Conservation (phyloP, 192 early-diverging fungal genomes). For the Coemansia erecta region DNA sequence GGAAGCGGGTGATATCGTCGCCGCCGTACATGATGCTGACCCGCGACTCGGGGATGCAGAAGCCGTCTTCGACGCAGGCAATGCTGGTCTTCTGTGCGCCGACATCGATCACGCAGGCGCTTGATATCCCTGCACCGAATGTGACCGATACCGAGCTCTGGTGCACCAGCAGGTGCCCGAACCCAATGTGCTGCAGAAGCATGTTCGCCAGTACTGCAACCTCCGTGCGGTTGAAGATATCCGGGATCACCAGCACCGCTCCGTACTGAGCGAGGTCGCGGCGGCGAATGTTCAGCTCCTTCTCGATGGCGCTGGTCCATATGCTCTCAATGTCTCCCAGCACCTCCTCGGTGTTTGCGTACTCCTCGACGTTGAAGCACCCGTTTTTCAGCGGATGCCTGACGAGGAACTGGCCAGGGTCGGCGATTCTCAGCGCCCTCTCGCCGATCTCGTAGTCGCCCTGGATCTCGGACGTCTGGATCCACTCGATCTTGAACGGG, state of each 20-base stretch:
- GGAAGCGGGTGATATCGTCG: conserved; percentile 83
- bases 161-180: conserved; percentile 70
- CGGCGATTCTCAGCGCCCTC: conserved; percentile 27
- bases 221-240: conserved; percentile 64
- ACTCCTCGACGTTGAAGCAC: conserved; percentile 73
- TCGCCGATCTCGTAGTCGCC: conserved; percentile 52
- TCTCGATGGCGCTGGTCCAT: conserved; percentile 69
- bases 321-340: conserved; percentile 77
- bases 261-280: conserved; percentile 61
- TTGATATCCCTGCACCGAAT: conserved; percentile 83
- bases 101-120: conserved; percentile 87
- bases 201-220: conserved; percentile 64
- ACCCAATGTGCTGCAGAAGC: conserved; percentile 74
- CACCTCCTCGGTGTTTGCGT: conserved; percentile 61
- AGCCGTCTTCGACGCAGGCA: conserved; percentile 82
- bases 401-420: conserved; percentile 36
- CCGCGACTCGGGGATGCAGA: conserved; percentile 69
- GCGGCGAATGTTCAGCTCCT: conserved; percentile 65
- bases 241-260: conserved; percentile 79
- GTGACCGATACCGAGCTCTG: conserved; percentile 82
- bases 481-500: conserved; percentile 89
- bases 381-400: conserved; percentile 80
- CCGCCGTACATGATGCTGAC: conserved; percentile 72
- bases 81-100: conserved; percentile 87
- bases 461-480: conserved; percentile 40